phyloP scores from a whole-genome alignment of 2,329 filamentous ascomycete genomes.

The Calonectria pauciramosa region DNA sequence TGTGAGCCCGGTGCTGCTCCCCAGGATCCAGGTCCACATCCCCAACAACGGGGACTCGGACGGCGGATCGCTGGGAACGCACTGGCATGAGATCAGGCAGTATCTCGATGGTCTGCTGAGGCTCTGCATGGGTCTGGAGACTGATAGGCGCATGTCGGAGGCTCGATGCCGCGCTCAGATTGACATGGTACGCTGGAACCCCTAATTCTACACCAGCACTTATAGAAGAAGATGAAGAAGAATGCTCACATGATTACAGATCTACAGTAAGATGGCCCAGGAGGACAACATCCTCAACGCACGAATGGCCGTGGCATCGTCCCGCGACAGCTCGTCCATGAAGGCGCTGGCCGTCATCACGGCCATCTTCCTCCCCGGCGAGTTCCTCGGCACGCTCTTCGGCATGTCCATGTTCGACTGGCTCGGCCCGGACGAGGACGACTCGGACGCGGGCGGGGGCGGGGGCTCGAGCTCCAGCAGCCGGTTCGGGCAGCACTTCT shows the following conservation, averaged over 20 bases:
- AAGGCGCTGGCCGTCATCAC: conserved; percentile 63
- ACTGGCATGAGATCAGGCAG: conserved; percentile 63
- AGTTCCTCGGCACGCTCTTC: conserved; percentile 61
- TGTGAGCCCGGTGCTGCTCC: conserved; percentile 44
- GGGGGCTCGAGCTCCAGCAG: conserved; percentile 15
- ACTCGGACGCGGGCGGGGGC: conserved; percentile 46
- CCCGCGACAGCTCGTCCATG: conserved; percentile 61
- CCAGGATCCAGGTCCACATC: conserved; percentile 32
- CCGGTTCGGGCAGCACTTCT: conserved; percentile 57
- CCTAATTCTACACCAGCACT: fast-evolving
- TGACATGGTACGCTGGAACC: conserved; percentile 55
- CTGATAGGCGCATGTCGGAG: conserved; percentile 61
- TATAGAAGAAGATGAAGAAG: neutral
- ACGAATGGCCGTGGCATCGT: conserved; percentile 56
- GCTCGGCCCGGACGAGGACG: conserved; percentile 53
- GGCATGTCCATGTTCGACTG: conserved; percentile 64
- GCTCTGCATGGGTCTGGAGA: conserved; percentile 60
- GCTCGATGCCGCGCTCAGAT: conserved; percentile 61
- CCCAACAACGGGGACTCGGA: conserved; percentile 33
- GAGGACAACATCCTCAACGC: conserved; percentile 62
- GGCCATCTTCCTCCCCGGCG: conserved; percentile 62
- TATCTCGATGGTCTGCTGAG: conserved; percentile 60
- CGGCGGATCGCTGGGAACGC: conserved; percentile 49
- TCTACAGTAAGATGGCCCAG: conserved; percentile 64
- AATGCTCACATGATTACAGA: no score